Evolutionary conservation across 1,139 yeast genomes (phyloP).

Genomic region (Candida glucosophila): DNA sequence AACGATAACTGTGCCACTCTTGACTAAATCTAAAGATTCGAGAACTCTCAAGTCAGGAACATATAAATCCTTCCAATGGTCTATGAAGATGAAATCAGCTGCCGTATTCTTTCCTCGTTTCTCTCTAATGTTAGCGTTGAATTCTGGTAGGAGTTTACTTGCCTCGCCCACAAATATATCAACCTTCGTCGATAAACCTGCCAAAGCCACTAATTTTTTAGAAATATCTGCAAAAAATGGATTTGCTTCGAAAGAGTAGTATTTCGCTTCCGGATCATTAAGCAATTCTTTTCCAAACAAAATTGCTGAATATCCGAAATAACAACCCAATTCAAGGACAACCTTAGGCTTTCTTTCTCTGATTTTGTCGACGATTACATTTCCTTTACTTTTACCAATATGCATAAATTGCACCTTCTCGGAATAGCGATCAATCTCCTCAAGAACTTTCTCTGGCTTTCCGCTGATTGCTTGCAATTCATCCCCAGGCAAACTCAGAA

Average conservation of each 20-base stretch:
- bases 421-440: conserved; percentile 21
- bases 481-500: conserved; percentile 9
- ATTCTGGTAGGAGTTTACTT: conserved; percentile 17
- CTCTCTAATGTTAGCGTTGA: conserved; percentile 11
- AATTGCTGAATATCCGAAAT: conserved; percentile 37
- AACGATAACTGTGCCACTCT: conserved; percentile 29
- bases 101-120: conserved; percentile 6
- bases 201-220: conserved; percentile 22
- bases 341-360: conserved; percentile 18
- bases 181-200: conserved; percentile 25
- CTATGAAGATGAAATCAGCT: conserved; percentile 32
- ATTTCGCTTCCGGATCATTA: conserved; percentile 16
- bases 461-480: conserved; percentile 13
- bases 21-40: conserved; percentile 31
- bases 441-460: conserved; percentile 21
- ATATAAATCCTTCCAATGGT: conserved; percentile 32
- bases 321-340: conserved; percentile 37
- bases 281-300: conserved; percentile 21
- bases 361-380: conserved; percentile 18
- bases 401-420: conserved; percentile 14
- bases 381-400: conserved; percentile 27
- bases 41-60: conserved; percentile 35
- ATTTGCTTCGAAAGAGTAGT: conserved; percentile 30
- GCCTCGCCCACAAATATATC: conserved; percentile 31
- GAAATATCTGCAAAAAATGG: conserved; percentile 27